phyloP scores from a whole-genome alignment of 305 asterid species.

The Solanum chacoense region DNA sequence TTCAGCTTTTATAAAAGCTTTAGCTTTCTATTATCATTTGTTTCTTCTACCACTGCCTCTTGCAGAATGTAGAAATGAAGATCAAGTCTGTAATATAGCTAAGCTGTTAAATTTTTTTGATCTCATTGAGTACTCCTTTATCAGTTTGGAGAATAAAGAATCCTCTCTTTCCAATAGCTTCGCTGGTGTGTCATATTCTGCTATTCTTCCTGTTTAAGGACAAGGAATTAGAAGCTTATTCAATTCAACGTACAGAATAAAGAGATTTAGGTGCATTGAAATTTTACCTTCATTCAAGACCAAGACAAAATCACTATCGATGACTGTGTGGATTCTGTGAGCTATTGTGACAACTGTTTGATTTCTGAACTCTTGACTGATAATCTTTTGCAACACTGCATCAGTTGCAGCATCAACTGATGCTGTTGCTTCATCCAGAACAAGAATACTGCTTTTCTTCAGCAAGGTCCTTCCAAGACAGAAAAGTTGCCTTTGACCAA shows the following conservation, averaged over 20 bases:
- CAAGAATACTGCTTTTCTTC: slow-evolving; percentile 86
- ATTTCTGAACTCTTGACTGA: slow-evolving; percentile 55
- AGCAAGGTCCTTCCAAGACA: slow-evolving; percentile 92
- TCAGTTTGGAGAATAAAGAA: slow-evolving; percentile 85
- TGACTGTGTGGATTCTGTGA: slow-evolving; percentile 95
- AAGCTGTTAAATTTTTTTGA: slow-evolving; percentile 48
- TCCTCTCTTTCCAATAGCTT: slow-evolving; percentile 76
- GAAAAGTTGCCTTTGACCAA: slow-evolving; percentile 86
- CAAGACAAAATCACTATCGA: slow-evolving; percentile 81
- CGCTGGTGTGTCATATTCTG: slow-evolving; percentile 80
- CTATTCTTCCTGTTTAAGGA: slow-evolving; percentile 70
- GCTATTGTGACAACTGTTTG: slow-evolving; percentile 91
- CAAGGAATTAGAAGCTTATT: neutral
- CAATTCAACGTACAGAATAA: neutral
- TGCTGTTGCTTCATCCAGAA: slow-evolving; percentile 97
- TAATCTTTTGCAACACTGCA: slow-evolving; percentile 69
- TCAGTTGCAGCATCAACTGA: slow-evolving; percentile 96
- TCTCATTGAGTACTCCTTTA: slow-evolving; percentile 82
- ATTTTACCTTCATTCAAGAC: slow-evolving; percentile 92
- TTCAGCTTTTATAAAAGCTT: neutral
- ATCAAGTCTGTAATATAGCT: slow-evolving; percentile 25
- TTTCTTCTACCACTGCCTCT: neutral
- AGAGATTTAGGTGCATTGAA: neutral
- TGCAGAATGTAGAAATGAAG: slow-evolving; percentile 21
- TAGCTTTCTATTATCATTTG: neutral